Evolutionary conservation across 108 stramenopile genomes (phyloP), one percentile per base, ranked within the genome.

Genomic region (Fistulifera solaris): DNA sequence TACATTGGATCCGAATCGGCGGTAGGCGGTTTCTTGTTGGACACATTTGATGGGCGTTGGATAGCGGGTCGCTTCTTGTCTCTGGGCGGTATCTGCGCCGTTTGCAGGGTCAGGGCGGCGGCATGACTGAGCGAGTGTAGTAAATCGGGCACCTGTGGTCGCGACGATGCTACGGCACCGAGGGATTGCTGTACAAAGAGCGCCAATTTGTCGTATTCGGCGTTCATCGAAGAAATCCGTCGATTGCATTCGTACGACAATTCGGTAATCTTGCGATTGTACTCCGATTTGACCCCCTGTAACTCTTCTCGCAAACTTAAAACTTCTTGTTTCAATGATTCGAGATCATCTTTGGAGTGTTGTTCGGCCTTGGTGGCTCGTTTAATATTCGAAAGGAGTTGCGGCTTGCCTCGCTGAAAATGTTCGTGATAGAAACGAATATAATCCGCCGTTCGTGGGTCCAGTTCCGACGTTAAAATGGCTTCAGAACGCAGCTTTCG

Each of bases 401-500:
- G 76, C 2, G 83, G 83, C 40, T 63, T 65, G 41, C 73, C 72
- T 56, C 74, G 68, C 58, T 85, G 78, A 57, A 85, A 85, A 27
- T 85, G 75, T 45, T 80, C 72, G 44, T 85, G 83, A 63, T 68
- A 85, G 42, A 85, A 85, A 0, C 79, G 71, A 42, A 85, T 74
- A 48, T 68, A 80, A 38, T 55, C 61, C 0, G 77, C 67, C 5
- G 77, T 81, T 21, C 61, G 60, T 15, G 76, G 68, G 64, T 85
- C 80, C 17, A 65, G 66, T 56, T 81, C 84, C 7, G 68, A 60
- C 0, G 75, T 80, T 13, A 81, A 54, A 46, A 85, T 85, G 14
- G 80, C 78, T 22, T 85, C 80, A 0, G 68, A 63, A 18, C 80
- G 68, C 45, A 85, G 68, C 53, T 85, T 85, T 47, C 84, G 62